phyloP scores from a whole-genome alignment of 1,284 basidiomycete genomes.

The Cryptococcus floricola region DNA sequence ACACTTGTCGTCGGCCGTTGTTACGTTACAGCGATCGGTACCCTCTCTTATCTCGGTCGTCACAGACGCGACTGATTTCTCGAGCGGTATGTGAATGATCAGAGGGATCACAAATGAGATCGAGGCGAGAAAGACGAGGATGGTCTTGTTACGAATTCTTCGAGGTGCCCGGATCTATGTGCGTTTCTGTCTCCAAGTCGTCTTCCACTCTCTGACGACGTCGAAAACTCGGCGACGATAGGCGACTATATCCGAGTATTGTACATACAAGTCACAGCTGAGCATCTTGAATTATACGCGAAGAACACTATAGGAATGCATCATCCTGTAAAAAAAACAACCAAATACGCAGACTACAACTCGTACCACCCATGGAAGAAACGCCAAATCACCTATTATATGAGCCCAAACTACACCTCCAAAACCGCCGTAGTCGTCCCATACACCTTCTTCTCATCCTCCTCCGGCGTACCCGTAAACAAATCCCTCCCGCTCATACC shows the following conservation, averaged over 20 bases:
- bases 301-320: neutral
- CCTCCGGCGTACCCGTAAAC: neutral
- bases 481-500: neutral
- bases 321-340: neutral
- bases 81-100: too few species aligned
- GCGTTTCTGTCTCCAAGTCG: too few species aligned
- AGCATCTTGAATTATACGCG: neutral
- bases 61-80: too few species aligned
- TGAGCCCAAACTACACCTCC: slow-evolving; percentile 5
- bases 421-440: slow-evolving; percentile 7
- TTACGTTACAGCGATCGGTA: too few species aligned
- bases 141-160: too few species aligned
- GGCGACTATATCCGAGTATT: too few species aligned
- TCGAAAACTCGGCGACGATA: neutral
- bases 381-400: neutral
- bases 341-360: neutral
- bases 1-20: too few species aligned
- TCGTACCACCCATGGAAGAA: neutral
- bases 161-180: too few species aligned
- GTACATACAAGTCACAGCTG: too few species aligned
- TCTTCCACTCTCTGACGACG: neutral
- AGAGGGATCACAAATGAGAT: too few species aligned
- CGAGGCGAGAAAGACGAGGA: too few species aligned
- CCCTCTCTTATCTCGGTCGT: too few species aligned
- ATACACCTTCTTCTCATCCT: slow-evolving; percentile 18